Evolutionary conservation across 2,329 filamentous ascomycete genomes (phyloP).

Genomic region (Penicillium brevicompactum): DNA sequence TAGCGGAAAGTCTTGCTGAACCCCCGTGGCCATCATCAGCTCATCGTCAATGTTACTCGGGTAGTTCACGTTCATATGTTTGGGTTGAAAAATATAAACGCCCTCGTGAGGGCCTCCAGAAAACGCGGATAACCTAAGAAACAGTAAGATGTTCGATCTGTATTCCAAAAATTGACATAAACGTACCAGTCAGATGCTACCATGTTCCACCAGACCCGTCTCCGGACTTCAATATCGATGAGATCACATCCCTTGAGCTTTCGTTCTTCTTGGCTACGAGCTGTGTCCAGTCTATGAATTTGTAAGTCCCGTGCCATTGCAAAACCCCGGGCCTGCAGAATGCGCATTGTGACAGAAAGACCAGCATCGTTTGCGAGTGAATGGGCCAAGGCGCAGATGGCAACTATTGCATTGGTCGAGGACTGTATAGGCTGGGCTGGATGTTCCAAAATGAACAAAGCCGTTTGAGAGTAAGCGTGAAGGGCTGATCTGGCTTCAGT

Average conservation of each 20-base stretch:
- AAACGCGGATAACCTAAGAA: slow-evolving; percentile 22
- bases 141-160: background rate
- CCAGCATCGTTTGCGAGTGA: slow-evolving; percentile 20
- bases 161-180: no score
- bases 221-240: slow-evolving; percentile 26
- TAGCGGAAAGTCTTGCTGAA: slow-evolving; percentile 13
- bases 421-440: slow-evolving; percentile 9
- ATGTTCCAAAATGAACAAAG: slow-evolving; percentile 18
- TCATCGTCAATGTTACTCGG: slow-evolving; percentile 26
- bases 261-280: slow-evolving; percentile 12
- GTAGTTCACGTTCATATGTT: slow-evolving; percentile 25
- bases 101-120: slow-evolving; percentile 22
- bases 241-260: slow-evolving; percentile 17
- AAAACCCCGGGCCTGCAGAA: slow-evolving; percentile 18
- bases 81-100: slow-evolving; percentile 22
- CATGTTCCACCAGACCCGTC: slow-evolving; percentile 29
- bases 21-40: slow-evolving; percentile 9
- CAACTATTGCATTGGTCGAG: slow-evolving; percentile 20
- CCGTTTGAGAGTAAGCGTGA: slow-evolving; percentile 12
- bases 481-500: slow-evolving; percentile 15
- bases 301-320: slow-evolving; percentile 18
- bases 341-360: slow-evolving; percentile 15
- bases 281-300: slow-evolving; percentile 20
- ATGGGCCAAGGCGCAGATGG: slow-evolving; percentile 15
- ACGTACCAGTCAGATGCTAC: slow-evolving; percentile 27